Base-by-base conservation (phyloP, 371 early-diverging fungal species). In the Haplosporangium sp. region DNA sequence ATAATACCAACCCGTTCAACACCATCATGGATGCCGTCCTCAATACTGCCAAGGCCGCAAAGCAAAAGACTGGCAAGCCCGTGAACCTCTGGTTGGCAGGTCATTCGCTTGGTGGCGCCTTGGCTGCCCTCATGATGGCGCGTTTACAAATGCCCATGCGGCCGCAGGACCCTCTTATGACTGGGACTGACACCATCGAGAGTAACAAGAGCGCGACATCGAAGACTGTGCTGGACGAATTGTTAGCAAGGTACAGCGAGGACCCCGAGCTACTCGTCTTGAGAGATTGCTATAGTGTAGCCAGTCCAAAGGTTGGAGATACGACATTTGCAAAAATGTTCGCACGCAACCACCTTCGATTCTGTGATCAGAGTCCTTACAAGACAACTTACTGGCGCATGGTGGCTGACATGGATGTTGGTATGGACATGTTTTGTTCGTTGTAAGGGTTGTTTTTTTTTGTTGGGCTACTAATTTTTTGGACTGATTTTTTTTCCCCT, bases 41-140 rank as follows among this genome's bases (percentile, higher is more conserved):
- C 46, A 60, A 79, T 10, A 75, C 59, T 12, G 87, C 87, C 2
- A 54, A 21, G 29, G 59, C 53, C 9, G 29, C 11, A 55, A 83
- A 68, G 50, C 23, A 41, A 54, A 69, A 74, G 21, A 79, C 73
- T 0, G 63, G 51, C 0, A 65, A 74, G 13, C 85, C 84, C 29
- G 70, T 85, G 36, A 84, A 85, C 40, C 47, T 87, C 2, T 87
- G 86, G 86, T 56, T 87, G 7, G 81, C 85, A 9, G 87, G 87
- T 0, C 86, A 87, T 64, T 87, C 86, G 0, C 62, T 87, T 10
- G 86, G 77, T 23, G 85, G 84, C 6, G 85, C 86, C 1, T 61
- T 87, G 48, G 77, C 82, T 5, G 81, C 84, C 6, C 54, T 85
- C n/a, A 65, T 82, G 5, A 84, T 85, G 81, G 87, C 87, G 0